These are phyloP conservation scores for Fomitopsis schrenkii DNA, from an alignment of 1,284 basidiomycete species.

Conservation along the genomic window DNA sequence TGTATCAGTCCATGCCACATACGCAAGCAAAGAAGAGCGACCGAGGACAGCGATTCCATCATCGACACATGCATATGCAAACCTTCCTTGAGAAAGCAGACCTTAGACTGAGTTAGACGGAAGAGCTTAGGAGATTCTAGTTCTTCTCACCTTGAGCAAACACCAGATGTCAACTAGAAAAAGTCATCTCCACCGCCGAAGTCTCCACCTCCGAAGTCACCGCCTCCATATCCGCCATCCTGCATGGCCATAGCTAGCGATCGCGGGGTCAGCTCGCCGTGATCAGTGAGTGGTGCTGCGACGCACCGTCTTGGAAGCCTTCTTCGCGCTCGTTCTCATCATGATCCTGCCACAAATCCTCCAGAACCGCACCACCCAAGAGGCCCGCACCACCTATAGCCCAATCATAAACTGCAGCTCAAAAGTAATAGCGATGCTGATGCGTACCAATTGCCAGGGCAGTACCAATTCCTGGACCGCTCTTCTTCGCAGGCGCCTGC, in stretches of 20 bases:
- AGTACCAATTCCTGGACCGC: conserved; percentile 40
- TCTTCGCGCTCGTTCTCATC: conserved; percentile 30
- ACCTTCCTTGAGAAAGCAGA: background rate
- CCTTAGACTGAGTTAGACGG: background rate
- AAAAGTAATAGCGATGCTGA: background rate
- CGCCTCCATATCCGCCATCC: background rate
- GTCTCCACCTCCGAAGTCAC: background rate
- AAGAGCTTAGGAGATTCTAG: background rate
- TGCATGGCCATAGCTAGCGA: background rate
- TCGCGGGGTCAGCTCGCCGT: background rate
- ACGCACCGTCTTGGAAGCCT: conserved; percentile 6
- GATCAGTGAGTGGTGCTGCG: too few relatives aligned
- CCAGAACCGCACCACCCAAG: conserved; percentile 52
- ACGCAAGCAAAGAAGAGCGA: background rate
- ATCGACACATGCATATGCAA: too few relatives aligned
- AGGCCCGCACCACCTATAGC: conserved; percentile 51
- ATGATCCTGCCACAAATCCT: conserved; percentile 44
- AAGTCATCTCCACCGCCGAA: conserved; percentile 1
- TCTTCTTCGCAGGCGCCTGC: conserved; percentile 35
- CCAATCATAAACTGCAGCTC: background rate
- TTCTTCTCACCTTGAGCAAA: background rate
- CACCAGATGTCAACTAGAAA: background rate
- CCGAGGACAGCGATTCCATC: background rate
- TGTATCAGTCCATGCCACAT: background rate
- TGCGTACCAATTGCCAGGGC: conserved; percentile 36